Base-by-base conservation (phyloP, 352 stramenopile species). In the Pythium phragmiticola region DNA sequence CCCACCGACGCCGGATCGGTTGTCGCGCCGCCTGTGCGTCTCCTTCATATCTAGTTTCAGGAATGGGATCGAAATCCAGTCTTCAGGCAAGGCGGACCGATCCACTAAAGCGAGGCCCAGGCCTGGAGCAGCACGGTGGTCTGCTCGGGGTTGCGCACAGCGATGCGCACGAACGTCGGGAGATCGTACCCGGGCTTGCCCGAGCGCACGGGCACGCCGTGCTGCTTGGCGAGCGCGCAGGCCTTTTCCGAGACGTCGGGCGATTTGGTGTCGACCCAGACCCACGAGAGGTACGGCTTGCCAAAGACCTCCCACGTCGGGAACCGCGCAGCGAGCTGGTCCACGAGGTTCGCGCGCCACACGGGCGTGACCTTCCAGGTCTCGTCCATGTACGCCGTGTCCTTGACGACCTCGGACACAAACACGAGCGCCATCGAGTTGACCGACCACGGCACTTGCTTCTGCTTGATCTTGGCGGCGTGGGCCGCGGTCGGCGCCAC, bases 371-470 rank as follows among this genome's bases (percentile, higher is more conserved):
- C 67, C 42, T 91, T 73, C 89, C 89, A 96, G 39, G 89, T 96
- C 60, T 88, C 67, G 23, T 84, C 70, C 70, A 96, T 67, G 74
- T 93, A 93, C 48, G 69, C 81, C 28, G 81, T 74, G 60, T 93
- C 84, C 61, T 90, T 79, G 45, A 93, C 86, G 37, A 95, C 86
- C 33, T 82, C 80, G 28, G 84, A 95, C 57, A 95, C 76, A 56
- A 93, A 95, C 19, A 82, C 86, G 51, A 97, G 69, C 52, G 89
- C 89, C 80, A 97, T 95, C 46, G 82, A 92, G 75, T 97, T 97
- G 57, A 97, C 84, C 47, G 87, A 96, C 89, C 89, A 97, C 30
- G 89, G 89, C 67, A 97, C 89, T 65, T 97, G 89, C 73, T 97
- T 97, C 58, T 84, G 76, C 76, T 97, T 96, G 72, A 97, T 92